Evolutionary conservation across 2,329 filamentous ascomycete species (phyloP).

Genomic region (Spiromastix sp.): DNA sequence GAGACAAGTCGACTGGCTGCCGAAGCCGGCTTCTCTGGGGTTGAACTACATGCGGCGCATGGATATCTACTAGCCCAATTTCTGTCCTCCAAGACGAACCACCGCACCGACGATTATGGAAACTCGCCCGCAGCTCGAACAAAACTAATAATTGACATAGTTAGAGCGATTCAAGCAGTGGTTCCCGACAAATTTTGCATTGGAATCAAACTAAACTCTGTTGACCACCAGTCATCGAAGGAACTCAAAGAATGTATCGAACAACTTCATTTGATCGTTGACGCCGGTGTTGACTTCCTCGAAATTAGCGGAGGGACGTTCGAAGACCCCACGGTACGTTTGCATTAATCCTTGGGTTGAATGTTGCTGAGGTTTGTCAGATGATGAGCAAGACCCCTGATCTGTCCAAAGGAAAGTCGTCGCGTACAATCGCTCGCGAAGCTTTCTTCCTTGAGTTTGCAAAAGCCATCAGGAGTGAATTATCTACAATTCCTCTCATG

Average conservation of each 20-base stretch:
- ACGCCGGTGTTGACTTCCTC: conserved; percentile 50
- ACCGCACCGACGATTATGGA: too few relatives aligned
- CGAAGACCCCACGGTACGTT: conserved; percentile 40
- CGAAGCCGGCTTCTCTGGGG: conserved; percentile 43
- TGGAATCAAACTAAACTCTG: conserved; percentile 42
- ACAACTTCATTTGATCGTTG: conserved; percentile 41
- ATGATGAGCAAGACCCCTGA: too few relatives aligned
- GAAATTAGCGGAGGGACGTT: conserved; percentile 57
- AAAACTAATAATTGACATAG: too few relatives aligned
- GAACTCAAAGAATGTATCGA: conserved; percentile 44
- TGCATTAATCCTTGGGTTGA: too few relatives aligned
- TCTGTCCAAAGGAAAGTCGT: too few relatives aligned
- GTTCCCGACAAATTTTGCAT: conserved; percentile 36
- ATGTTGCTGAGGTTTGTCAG: too few relatives aligned
- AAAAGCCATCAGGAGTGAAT: too few relatives aligned
- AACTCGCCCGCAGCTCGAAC: too few relatives aligned
- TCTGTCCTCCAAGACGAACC: too few relatives aligned
- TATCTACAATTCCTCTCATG: too few relatives aligned
- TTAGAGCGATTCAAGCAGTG: conserved; percentile 30
- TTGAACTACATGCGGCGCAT: conserved; percentile 44
- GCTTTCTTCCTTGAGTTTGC: too few relatives aligned
- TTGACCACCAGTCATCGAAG: conserved; percentile 29
- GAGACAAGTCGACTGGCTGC: conserved; percentile 40
- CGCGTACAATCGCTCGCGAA: too few relatives aligned
- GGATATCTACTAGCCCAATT: conserved; percentile 37